Evolutionary conservation across 73 alveolate species (phyloP).

Genomic region (Breviolum minutum): DNA sequence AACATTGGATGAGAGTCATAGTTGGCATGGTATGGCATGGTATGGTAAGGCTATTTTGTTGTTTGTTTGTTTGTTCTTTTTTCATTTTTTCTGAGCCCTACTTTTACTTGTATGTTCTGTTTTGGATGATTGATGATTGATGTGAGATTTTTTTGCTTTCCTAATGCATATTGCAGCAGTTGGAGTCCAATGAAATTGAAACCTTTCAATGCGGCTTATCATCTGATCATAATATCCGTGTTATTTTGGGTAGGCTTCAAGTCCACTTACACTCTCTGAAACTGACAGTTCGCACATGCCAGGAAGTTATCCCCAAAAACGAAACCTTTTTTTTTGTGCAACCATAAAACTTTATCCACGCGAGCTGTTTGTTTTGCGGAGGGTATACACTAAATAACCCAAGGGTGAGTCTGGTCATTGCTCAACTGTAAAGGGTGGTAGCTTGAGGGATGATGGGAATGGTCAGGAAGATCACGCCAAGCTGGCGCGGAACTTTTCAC

Average conservation of each 20-base stretch:
- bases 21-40: no score
- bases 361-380: no score
- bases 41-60: neutral
- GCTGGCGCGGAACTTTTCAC: neutral
- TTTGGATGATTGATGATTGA: neutral
- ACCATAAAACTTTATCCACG: neutral
- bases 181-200: no score
- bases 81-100: neutral
- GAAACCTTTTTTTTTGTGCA: no score
- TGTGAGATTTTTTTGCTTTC: neutral
- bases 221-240: neutral
- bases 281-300: no score
- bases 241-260: neutral
- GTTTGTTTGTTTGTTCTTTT: neutral
- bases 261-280: no score
- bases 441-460: neutral
- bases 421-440: neutral
- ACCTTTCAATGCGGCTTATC: neutral
- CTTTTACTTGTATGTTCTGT: neutral
- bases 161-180: no score
- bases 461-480: constrained; percentile 26
- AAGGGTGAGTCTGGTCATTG: no score
- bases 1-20: neutral
- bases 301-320: no score
- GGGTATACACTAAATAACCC: no score